phyloP scores from a whole-genome alignment of 2,329 filamentous ascomycete genomes.

The Cryoendolithus antarcticus region DNA sequence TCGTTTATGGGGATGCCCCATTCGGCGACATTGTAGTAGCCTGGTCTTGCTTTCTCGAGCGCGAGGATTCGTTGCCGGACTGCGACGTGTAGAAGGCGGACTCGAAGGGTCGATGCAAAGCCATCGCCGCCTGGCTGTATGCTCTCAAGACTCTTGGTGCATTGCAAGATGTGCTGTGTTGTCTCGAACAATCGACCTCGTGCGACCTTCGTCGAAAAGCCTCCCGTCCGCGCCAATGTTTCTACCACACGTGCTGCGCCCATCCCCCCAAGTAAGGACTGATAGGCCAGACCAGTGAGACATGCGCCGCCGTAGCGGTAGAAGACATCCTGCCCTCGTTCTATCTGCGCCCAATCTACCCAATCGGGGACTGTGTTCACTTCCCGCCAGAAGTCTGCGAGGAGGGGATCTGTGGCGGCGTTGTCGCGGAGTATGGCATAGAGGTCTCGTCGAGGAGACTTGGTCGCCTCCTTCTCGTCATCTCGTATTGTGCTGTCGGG shows the following conservation, averaged over 20 bases:
- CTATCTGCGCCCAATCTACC: slow-evolving; percentile 68
- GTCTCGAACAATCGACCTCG: slow-evolving; percentile 58
- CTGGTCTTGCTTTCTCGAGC: slow-evolving; percentile 42
- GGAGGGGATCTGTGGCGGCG: slow-evolving; percentile 41
- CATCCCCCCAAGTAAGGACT: slow-evolving; percentile 58
- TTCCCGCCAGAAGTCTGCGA: slow-evolving; percentile 51
- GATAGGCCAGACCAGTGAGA: slow-evolving; percentile 51
- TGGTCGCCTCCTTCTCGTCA: slow-evolving; percentile 15
- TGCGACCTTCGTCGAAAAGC: slow-evolving; percentile 57
- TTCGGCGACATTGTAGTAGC: slow-evolving; percentile 48
- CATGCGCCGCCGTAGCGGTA: slow-evolving; percentile 61
- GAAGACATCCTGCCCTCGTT: slow-evolving; percentile 62
- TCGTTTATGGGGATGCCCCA: slow-evolving; percentile 62
- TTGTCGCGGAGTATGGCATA: slow-evolving; percentile 52
- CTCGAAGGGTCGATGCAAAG: slow-evolving; percentile 51
- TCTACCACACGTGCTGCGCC: slow-evolving; percentile 62
- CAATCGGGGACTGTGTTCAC: slow-evolving; percentile 56
- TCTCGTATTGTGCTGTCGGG: background rate
- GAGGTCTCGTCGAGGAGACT: slow-evolving; percentile 40
- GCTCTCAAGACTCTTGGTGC: slow-evolving; percentile 50
- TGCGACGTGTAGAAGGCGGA: slow-evolving; percentile 56
- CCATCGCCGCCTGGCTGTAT: slow-evolving; percentile 58
- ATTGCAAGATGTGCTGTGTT: slow-evolving; percentile 62
- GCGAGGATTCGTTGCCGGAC: slow-evolving; percentile 54
- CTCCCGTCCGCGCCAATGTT: slow-evolving; percentile 60